These are phyloP conservation scores for Arachnopeziza araneosa DNA, from an alignment of 2,329 filamentous ascomycete genomes.

Conservation along the genomic window DNA sequence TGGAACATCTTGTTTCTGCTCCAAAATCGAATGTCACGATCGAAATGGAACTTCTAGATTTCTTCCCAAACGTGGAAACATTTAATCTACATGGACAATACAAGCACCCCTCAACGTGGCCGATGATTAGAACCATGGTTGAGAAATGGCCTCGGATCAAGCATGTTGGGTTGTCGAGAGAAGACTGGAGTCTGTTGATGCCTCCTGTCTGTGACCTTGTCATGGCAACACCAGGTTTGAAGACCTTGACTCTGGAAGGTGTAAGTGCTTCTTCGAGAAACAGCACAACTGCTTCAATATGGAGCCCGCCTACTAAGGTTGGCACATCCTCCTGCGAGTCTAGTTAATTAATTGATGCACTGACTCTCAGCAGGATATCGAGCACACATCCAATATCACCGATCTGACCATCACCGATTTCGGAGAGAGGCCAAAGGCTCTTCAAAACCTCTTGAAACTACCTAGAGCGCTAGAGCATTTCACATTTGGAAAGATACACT, in stretches of 20 bases:
- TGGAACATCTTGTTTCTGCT: not conserved
- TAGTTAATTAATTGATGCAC: not conserved
- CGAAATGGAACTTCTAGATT: constrained; percentile 1
- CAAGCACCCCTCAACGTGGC: not conserved
- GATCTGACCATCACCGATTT: not conserved
- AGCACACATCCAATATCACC: not conserved
- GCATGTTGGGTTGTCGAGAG: not conserved
- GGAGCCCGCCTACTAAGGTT: not conserved
- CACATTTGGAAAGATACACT: not conserved
- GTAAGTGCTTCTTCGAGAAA: not conserved
- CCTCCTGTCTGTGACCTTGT: constrained; percentile 1
- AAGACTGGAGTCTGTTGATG: not conserved
- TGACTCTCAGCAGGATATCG: not conserved
- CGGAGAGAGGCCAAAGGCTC: not conserved
- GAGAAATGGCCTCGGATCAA: not conserved
- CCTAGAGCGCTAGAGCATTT: constrained; percentile 3
- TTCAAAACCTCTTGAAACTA: not conserved
- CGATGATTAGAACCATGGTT: not conserved
- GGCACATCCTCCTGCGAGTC: not conserved
- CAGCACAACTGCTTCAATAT: not conserved
- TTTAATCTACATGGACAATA: constrained; percentile 4
- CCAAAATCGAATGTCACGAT: not conserved
- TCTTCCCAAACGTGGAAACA: not conserved
- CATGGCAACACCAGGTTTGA: constrained; percentile 1
- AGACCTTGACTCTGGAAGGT: not conserved